Evolutionary conservation across 306 rosid species (phyloP), one percentile per base, ranked within the genome.

Genomic region (Crotalaria pallida): DNA sequence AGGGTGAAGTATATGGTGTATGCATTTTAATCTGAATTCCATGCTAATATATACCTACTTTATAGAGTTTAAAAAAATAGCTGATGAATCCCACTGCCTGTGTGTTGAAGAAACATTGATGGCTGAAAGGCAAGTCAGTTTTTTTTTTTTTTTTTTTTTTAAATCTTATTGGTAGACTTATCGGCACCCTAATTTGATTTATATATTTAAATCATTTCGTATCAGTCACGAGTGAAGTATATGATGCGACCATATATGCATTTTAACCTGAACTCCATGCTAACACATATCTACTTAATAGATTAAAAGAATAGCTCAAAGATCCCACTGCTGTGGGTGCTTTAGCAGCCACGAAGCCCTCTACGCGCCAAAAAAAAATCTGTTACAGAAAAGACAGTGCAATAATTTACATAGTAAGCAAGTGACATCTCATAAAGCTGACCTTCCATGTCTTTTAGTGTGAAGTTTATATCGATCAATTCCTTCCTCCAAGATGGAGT

Each of bases 401-500:
- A 36, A 58, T 7, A 23, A 59, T 34, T 52, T 59, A 58, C 58
- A 59, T n/a, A 60, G 16, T 41, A 64, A 7, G 51, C 66, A 66
- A 47, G 31, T 1, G 22, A 79, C 15, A 63, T 34, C 51, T 21
- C 18, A 52, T 59, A 60, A 12, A 51, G 84, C 83, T 40, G 76
- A 92, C 98, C 98, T 87, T 82, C 97, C 88, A 81, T 90, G 90
- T 76, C 79, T 81, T 68, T 18, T 75, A 31, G 81, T 75, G 83
- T 94, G 98, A 80, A 88, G 96, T 73, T 80, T 83, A 80, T 81
- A 94, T 55, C 90, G 84, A 77, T 53, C 70, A 59, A 90, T 59
- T 73, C 98, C 98, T 81, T 94, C 95, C 82, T 94, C 92, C 78
- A 94, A 74, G 71, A 84, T 65, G 73, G 86, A 82, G 79, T 80